These are phyloP conservation scores for Petunia hybrid DNA, from an alignment of 305 asterid species.

Conservation along the genomic window DNA sequence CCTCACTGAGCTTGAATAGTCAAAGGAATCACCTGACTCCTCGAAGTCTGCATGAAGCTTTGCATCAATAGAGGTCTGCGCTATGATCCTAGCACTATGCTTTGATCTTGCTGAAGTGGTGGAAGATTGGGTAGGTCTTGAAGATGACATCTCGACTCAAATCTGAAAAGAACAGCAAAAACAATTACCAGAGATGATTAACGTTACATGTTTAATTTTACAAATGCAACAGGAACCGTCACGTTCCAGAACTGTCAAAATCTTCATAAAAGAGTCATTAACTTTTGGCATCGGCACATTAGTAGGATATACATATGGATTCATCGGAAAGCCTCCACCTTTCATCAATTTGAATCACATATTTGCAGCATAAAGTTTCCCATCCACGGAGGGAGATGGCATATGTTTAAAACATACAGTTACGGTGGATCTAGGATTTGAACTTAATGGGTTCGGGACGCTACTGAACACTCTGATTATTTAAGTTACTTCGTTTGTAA, in stretches of 20 bases:
- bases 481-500: no score
- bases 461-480: no score
- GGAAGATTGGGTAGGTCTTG: constrained; percentile 73
- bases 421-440: neutral
- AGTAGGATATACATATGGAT: neutral
- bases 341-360: neutral
- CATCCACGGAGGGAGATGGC: neutral
- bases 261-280: neutral
- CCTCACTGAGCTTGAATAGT: constrained; percentile 82
- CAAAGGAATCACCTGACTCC: constrained; percentile 84
- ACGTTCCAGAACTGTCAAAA: neutral
- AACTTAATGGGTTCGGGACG: no score
- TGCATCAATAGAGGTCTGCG: constrained; percentile 90
- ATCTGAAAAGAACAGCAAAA: constrained; percentile 43
- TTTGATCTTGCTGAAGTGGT: constrained; percentile 76
- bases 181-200: neutral
- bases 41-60: constrained; percentile 87
- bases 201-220: constrained; percentile 8
- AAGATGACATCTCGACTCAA: constrained; percentile 58
- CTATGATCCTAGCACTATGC: constrained; percentile 77
- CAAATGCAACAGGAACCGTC: neutral
- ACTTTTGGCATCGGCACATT: neutral
- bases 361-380: constrained; percentile 16
- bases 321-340: constrained; percentile 12
- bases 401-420: neutral